Evolutionary conservation across 805 yeast species (phyloP), one percentile per base, ranked within the genome.

Genomic region (Suhomyces pyralidae): DNA sequence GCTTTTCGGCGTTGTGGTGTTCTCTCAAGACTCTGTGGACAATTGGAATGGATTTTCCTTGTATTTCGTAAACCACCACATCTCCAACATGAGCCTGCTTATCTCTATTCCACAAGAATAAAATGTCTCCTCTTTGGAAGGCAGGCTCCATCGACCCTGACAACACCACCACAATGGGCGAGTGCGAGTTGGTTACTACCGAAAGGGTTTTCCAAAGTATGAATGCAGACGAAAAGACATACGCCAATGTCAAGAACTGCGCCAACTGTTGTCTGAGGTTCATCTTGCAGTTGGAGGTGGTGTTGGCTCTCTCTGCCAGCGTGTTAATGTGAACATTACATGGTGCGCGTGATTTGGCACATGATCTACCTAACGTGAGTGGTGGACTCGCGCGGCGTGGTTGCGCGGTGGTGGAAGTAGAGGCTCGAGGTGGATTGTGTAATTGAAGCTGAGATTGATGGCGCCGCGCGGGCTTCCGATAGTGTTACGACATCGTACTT

Each of bases 61-160:
- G 79, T 15, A 91, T 81, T 61, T 94, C 91, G 66, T 94, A 94
- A 5, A 94, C 98, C 12, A 94, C 98, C 22, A 94, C 79, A 62
- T 94, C 99, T 20, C 99, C 99, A 0, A 92, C 94, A 45, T 81
- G 74, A 19, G 85, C 83, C 28, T 69, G 67, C 19, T 71, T 63
- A 51, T 86, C 84, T 59, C 97, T 79, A 70, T 94, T 94, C 96
- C 97, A 92, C 52, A 94, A 75, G 62, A 94, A 85, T 55, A 94
- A 73, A 15, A 94, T 86, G 67, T 94, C 99, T 48, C 99, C 99
- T 71, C 99, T 82, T 71, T 94, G 97, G 79, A 94, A 94, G 1
- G 99, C 99, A 2, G 99, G 99, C 68, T 94, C 99, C 99, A 94
- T 94, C 2, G 98, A 93, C 5, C 99, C 99, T 1, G 98, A 91